Conservation (phyloP, 257 asterid species). For the Scutellaria barbata region DNA sequence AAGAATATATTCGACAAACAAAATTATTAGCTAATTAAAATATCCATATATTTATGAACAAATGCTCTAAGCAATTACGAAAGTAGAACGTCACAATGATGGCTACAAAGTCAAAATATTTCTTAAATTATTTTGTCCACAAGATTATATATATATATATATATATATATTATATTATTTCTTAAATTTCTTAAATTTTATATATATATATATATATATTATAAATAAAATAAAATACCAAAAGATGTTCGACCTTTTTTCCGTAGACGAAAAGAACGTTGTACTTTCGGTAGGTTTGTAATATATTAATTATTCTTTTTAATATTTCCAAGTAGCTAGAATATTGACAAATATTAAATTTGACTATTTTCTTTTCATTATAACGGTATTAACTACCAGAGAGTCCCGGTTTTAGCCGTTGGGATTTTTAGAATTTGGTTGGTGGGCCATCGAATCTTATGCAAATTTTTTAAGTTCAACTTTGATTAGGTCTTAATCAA, state of each 20-base stretch:
- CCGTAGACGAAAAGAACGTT: background rate
- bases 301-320: background rate
- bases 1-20: background rate
- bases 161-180: too few species aligned
- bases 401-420: constrained; percentile 36
- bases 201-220: too few species aligned
- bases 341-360: constrained; percentile 33
- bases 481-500: constrained; percentile 37
- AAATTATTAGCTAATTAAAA: background rate
- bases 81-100: constrained; percentile 17
- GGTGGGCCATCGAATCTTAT: constrained; percentile 48
- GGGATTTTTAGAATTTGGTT: constrained; percentile 30
- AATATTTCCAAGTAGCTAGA: background rate
- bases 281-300: background rate
- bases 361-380: constrained; percentile 35
- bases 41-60: background rate
- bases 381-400: constrained; percentile 70
- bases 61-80: background rate
- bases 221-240: background rate
- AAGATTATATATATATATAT: too few species aligned
- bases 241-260: background rate
- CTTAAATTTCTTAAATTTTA: too few species aligned
- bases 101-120: too few species aligned
- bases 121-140: too few species aligned
- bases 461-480: constrained; percentile 9